Evolutionary conservation across 495 filamentous ascomycete species (phyloP).

Genomic region (Rhypophila decipiens): DNA sequence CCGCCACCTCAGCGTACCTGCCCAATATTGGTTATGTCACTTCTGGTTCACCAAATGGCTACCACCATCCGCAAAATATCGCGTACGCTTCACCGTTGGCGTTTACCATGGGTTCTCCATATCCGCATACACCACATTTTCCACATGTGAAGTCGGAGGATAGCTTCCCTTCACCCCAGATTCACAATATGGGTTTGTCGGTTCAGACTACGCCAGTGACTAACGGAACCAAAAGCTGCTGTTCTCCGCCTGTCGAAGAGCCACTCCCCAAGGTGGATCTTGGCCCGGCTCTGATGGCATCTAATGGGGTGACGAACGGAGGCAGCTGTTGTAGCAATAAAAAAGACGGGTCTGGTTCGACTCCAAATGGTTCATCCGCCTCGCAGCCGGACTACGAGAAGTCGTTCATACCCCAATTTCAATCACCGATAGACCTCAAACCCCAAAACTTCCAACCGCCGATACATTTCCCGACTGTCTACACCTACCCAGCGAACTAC

Average conservation of each 20-base stretch:
- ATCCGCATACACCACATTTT: slow-evolving; percentile 7
- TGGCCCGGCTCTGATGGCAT: slow-evolving; percentile 3
- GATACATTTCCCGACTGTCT: slow-evolving; percentile 18
- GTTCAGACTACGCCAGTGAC: slow-evolving; percentile 1
- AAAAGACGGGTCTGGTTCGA: slow-evolving; percentile 5
- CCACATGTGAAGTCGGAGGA: slow-evolving; percentile 13
- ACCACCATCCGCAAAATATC: neutral
- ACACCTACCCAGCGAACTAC: slow-evolving; percentile 33
- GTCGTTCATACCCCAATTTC: slow-evolving; percentile 14
- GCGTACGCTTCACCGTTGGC: slow-evolving; percentile 10
- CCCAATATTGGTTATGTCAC: slow-evolving; percentile 2
- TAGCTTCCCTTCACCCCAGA: slow-evolving; percentile 3
- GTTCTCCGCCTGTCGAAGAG: slow-evolving; percentile 1
- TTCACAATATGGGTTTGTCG: neutral
- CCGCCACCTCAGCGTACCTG: neutral
- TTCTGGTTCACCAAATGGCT: slow-evolving; percentile 1
- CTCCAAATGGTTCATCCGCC: slow-evolving; percentile 4
- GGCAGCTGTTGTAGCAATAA: neutral
- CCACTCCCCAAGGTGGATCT: slow-evolving; percentile 2
- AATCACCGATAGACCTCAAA: slow-evolving; percentile 10
- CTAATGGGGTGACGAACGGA: neutral
- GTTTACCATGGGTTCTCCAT: slow-evolving; percentile 13
- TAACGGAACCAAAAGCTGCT: slow-evolving; percentile 8
- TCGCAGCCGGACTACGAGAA: slow-evolving; percentile 7
- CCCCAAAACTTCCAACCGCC: slow-evolving; percentile 9